phyloP scores from a whole-genome alignment of 495 filamentous ascomycete genomes.

The Diplogelasinospora grovesii region DNA sequence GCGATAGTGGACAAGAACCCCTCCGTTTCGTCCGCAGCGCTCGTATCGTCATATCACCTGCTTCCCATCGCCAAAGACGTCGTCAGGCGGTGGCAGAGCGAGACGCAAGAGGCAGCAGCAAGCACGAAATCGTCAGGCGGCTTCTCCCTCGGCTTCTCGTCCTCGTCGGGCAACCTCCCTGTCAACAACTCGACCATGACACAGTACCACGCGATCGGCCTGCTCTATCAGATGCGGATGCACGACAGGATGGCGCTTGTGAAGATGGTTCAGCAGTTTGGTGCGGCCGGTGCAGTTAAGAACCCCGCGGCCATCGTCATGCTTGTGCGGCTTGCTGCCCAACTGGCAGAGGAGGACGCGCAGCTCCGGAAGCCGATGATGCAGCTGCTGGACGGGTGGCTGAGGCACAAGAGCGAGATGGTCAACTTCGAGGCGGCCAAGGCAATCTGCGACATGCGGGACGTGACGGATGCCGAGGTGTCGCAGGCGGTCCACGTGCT shows the following conservation, averaged over 20 bases:
- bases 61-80: slow-evolving; percentile 93
- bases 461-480: slow-evolving; percentile 88
- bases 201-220: slow-evolving; percentile 97
- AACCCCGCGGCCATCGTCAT: slow-evolving; percentile 88
- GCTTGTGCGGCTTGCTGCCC: slow-evolving; percentile 87
- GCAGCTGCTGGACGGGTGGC: slow-evolving; percentile 89
- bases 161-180: slow-evolving; percentile 61
- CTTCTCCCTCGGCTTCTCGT: slow-evolving; percentile 82
- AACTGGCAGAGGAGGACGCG: slow-evolving; percentile 88
- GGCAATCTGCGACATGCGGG: slow-evolving; percentile 88
- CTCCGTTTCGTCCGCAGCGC: slow-evolving; percentile 91
- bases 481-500: slow-evolving; percentile 89
- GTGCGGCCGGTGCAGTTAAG: slow-evolving; percentile 83
- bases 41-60: slow-evolving; percentile 97
- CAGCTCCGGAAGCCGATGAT: slow-evolving; percentile 90
- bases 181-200: slow-evolving; percentile 86
- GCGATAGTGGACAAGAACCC: slow-evolving; percentile 99
- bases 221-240: slow-evolving; percentile 95
- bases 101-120: slow-evolving; percentile 94
- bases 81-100: slow-evolving; percentile 95
- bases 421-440: slow-evolving; percentile 99
- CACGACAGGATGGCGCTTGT: slow-evolving; percentile 97
- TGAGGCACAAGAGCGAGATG: slow-evolving; percentile 99
- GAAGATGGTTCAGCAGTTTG: slow-evolving; percentile 99
- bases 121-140: slow-evolving; percentile 79